Base-by-base conservation (phyloP, 2,329 filamentous ascomycete species). In the Neurospora sp. region DNA sequence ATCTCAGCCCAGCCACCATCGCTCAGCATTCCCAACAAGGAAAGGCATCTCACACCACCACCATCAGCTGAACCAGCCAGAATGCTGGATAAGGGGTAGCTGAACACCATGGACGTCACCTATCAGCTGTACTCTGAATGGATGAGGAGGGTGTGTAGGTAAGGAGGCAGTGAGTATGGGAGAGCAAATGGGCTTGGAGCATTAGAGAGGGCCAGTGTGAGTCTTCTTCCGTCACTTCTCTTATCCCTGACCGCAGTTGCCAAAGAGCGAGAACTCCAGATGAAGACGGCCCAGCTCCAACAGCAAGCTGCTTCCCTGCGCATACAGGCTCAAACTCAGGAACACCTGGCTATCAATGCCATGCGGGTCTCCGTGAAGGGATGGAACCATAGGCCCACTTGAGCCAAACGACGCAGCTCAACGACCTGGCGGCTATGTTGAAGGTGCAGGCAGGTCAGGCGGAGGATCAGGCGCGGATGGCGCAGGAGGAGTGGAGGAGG, bases 381-480 rank as follows among this genome's bases (percentile, higher is more conserved):
- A 23, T 6, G 38, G 33, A 57, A 37, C 6, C 17, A 19, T 41
- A 73, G 71, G 37, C 72, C 67, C 68, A 73, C 67, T 73, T 73
- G 57, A 71, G 67, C 33, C 70, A 71, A 28, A 70, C 72, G 2
- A 69, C 62, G 8, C 67, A 67, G 52, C 37, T 73, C 4, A 73
- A 73, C 36, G 71, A 73, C 67, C 67, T 72, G 57, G 70, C 71
- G 8, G 72, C 71, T 6, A 72, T 70, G 70, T 67, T 73, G 19
- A 73, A 72, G 68, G 23, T 72, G 1, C 71, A 72, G 43, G 71
- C 71, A 11, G 71, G 66, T 10, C 69, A 70, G 67, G 57, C 46
- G 1, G 71, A 72, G 67, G 69, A 66, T 15, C 66, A 72, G 23
- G 43, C 68, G 10, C 40, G 69, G 28, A 39, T 70, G 66, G 72